These are phyloP conservation scores for Ophiostoma australiae DNA, from an alignment of 2,329 filamentous ascomycete genomes.

Conservation along the genomic window DNA sequence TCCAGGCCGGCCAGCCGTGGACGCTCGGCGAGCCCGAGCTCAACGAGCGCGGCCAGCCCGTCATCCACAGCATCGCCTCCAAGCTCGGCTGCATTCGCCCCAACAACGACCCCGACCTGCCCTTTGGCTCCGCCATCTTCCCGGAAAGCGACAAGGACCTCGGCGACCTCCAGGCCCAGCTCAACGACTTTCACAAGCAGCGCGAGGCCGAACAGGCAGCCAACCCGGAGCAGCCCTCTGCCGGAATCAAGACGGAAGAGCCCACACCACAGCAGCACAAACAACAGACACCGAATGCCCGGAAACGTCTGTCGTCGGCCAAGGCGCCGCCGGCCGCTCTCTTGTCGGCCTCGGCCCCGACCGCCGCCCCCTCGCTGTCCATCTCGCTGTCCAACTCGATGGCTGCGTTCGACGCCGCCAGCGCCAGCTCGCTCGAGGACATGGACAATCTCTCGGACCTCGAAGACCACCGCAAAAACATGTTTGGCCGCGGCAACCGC, in stretches of 20 bases:
- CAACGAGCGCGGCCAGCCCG: conserved; percentile 58
- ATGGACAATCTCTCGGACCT: conserved; percentile 52
- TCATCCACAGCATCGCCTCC: conserved; percentile 61
- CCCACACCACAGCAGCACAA: not conserved
- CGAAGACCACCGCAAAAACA: conserved; percentile 48
- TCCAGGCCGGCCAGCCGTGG: conserved; percentile 54
- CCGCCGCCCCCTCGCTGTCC: not conserved
- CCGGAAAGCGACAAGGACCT: conserved; percentile 58
- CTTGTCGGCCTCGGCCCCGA: not conserved
- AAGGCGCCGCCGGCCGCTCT: conserved; percentile 16
- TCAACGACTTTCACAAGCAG: conserved; percentile 46
- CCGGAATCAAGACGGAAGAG: conserved; percentile 25
- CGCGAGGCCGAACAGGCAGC: conserved; percentile 32
- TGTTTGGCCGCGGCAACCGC: conserved; percentile 39
- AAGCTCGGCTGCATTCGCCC: conserved; percentile 61
- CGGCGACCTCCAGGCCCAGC: conserved; percentile 51
- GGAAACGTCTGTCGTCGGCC: conserved; percentile 12
- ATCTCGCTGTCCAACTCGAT: conserved; percentile 19
- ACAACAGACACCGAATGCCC: not conserved
- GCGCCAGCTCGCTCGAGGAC: conserved; percentile 47
- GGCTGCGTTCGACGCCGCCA: conserved; percentile 26
- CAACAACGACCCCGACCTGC: conserved; percentile 56
- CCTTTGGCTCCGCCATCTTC: conserved; percentile 51
- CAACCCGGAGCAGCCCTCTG: conserved; percentile 30
- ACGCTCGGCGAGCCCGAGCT: conserved; percentile 59